Percentiles rank a stretch among this genome's conserved stretches.
Conservation (phyloP, 140 eudicot genomes). For the Artemisia princeps region DNA sequence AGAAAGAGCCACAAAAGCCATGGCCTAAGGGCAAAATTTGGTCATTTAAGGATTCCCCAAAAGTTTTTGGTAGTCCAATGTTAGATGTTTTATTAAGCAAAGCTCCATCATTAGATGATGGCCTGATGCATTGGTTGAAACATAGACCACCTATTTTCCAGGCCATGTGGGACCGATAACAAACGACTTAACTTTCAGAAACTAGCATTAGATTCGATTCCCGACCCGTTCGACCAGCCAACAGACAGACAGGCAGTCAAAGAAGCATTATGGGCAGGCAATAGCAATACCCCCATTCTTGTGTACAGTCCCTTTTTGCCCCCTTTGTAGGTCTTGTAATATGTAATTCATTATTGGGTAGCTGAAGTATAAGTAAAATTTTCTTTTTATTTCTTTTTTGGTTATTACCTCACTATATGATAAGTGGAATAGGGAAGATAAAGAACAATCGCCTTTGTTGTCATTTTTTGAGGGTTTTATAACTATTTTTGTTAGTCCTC, state of each 20-base stretch:
- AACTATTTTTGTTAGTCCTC: conserved; percentile 4
- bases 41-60: conserved; percentile 53
- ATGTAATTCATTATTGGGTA: conserved; percentile 53
- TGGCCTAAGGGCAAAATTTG: conserved; percentile 93
- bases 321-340: conserved; percentile 41
- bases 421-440: conserved; percentile 29
- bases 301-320: conserved; percentile 51
- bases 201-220: conserved; percentile 27
- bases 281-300: conserved; percentile 45
- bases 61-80: conserved; percentile 86
- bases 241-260: not conserved
- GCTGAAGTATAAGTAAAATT: conserved; percentile 31
- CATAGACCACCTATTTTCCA: conserved; percentile 77
- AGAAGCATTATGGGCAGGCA: conserved; percentile 21
- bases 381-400: conserved; percentile 8
- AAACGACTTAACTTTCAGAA: conserved; percentile 19
- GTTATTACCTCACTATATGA: conserved; percentile 29
- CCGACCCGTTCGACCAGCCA: not conserved
- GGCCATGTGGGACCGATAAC: conserved; percentile 68
- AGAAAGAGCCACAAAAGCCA: conserved; percentile 73
- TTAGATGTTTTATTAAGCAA: conserved; percentile 59
- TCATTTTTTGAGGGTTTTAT: conserved; percentile 4
- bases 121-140: conserved; percentile 81
- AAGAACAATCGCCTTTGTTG: conserved; percentile 22
- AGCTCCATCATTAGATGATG: conserved; percentile 50